Evolutionary conservation across 371 early-diverging fungal species (phyloP), one percentile per base, ranked within the genome.

Genomic region (Lichtheimia corymbifera): DNA sequence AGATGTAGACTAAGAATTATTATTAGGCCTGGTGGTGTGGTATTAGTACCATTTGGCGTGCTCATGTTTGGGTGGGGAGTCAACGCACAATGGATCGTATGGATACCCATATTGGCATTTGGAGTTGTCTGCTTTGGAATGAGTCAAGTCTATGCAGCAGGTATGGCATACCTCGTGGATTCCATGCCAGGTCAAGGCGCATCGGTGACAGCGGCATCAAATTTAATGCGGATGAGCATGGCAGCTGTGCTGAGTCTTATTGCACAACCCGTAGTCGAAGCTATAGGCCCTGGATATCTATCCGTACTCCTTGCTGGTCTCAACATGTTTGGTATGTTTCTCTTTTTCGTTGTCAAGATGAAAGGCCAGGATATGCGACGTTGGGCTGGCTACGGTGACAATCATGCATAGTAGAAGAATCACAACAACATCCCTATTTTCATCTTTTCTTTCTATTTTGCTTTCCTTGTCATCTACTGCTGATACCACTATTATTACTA

Each of bases 61-160:
- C 67, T 86, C 1, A 24, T 86, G 4, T 86, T 80, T 68, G 86
- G 84, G 7, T 86, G 83, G 82, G 72, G 78, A 35, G 74, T 80
- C 14, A 59, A 72, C 40, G 62, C 69, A 15, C 54, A 64, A 0
- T 61, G 79, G 18, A 70, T 65, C 35, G 73, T 80, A 3, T 83
- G 80, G 59, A 75, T 66, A 0, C 74, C 84, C 0, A 83, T 84
- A 49, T 53, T 79, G 25, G 84, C 82, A 1, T 83, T 83, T 57
- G 75, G 74, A 44, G 68, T 81, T 27, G 72, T 81, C 35, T 81
- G 80, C 64, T 83, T 85, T 70, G 86, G 84, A 24, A 82, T 83
- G 83, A 78, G 74, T 30, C 86, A 82, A 65, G 76, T 82, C 0
- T 70, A 79, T 54, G 67, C 82, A 12, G 74, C 83, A 4, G 76